These are phyloP conservation scores for Pseudogymnoascus sp. DNA, from an alignment of 2,329 filamentous ascomycete species.

Conservation along the genomic window DNA sequence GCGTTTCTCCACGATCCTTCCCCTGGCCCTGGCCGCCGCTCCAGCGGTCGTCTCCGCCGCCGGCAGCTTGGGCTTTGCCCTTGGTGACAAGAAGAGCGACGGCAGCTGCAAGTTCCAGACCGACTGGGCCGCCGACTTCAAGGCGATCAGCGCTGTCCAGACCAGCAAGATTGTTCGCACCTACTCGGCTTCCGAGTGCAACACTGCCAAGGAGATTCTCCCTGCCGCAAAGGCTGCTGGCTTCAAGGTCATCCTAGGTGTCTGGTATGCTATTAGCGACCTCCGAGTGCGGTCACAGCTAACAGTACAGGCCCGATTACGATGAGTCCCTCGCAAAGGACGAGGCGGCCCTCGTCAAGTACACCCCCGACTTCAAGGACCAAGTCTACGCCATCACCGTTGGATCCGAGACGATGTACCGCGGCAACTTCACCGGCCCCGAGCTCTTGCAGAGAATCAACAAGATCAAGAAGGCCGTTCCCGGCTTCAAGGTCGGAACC, in stretches of 20 bases:
- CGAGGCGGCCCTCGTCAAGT: slow-evolving; percentile 47
- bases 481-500: slow-evolving; percentile 53
- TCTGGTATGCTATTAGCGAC: slow-evolving; percentile 47
- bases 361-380: slow-evolving; percentile 43
- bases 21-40: slow-evolving; percentile 29
- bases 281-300: background rate
- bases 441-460: slow-evolving; percentile 55
- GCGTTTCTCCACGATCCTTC: slow-evolving; percentile 17
- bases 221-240: slow-evolving; percentile 58
- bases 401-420: slow-evolving; percentile 64
- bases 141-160: slow-evolving; percentile 45
- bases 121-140: slow-evolving; percentile 62
- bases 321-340: slow-evolving; percentile 56
- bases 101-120: slow-evolving; percentile 53
- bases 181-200: slow-evolving; percentile 61
- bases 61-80: slow-evolving; percentile 56
- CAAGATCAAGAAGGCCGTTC: slow-evolving; percentile 49
- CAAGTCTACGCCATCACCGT: slow-evolving; percentile 63
- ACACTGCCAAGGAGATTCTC: slow-evolving; percentile 54
- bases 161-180: slow-evolving; percentile 53
- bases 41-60: slow-evolving; percentile 43
- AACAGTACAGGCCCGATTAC: slow-evolving; percentile 46
- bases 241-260: slow-evolving; percentile 62
- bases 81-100: slow-evolving; percentile 57
- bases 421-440: slow-evolving; percentile 56